A percentile compares a stretch with the other conserved stretches of the same genome.
phyloP scores from a whole-genome alignment of 2,329 filamentous ascomycete genomes.

The Setomelanomma holmii region DNA sequence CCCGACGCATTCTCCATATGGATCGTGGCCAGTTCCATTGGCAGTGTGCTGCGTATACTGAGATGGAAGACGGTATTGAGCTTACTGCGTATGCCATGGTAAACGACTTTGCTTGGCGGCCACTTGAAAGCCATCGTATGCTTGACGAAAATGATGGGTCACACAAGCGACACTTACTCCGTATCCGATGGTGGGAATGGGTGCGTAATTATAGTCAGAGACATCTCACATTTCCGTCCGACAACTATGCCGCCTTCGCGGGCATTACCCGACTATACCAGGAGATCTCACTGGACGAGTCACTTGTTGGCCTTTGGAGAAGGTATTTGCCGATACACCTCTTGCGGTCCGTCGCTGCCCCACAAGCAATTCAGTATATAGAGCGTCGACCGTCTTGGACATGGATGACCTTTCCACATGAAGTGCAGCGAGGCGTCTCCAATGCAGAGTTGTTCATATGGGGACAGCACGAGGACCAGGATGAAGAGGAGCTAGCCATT shows the following conservation, averaged over 20 bases:
- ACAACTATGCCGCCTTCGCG: conserved; percentile 5
- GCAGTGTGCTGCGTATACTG: conserved; percentile 1
- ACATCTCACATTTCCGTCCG: background rate
- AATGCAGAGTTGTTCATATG: background rate
- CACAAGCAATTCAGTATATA: background rate
- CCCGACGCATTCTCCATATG: conserved; percentile 4
- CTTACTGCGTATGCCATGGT: background rate
- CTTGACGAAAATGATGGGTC: background rate
- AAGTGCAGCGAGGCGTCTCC: too few species aligned
- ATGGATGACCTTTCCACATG: background rate
- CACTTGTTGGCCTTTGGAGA: background rate
- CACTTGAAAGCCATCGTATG: background rate
- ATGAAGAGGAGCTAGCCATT: background rate
- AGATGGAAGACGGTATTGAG: conserved; percentile 7
- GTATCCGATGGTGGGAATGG: background rate
- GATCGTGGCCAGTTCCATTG: conserved; percentile 3
- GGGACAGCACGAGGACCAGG: background rate
- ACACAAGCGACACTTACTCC: background rate
- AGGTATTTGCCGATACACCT: background rate
- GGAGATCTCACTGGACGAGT: background rate
- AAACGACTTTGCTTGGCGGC: background rate
- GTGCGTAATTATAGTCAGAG: background rate
- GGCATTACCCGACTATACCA: conserved; percentile 1
- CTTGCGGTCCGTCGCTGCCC: background rate
- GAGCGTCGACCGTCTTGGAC: background rate